These are phyloP conservation scores for Limnanthes douglasii DNA, from an alignment of 345 rosid genomes.

Conservation along the genomic window DNA sequence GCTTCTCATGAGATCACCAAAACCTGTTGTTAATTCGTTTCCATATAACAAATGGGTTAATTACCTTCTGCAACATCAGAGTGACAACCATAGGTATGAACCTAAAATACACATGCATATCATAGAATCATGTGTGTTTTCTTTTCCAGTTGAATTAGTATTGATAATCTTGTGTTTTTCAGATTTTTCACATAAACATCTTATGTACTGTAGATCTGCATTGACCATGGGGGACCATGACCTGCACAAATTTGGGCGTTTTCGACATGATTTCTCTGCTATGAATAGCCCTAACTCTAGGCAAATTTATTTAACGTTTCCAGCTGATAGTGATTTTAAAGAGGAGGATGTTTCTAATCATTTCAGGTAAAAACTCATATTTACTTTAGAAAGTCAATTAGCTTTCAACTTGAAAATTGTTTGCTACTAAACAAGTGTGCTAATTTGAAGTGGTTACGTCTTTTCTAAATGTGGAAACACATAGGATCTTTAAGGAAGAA, in stretches of 20 bases:
- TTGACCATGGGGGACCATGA: slow-evolving; percentile 38
- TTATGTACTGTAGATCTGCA: slow-evolving; percentile 8
- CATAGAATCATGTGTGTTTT: neutral
- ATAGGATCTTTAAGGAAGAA: too few species aligned
- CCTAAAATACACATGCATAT: neutral
- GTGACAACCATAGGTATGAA: too few species aligned
- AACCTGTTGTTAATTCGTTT: slow-evolving; percentile 15
- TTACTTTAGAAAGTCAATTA: too few species aligned
- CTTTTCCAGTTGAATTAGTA: neutral
- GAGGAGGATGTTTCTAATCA: slow-evolving; percentile 66
- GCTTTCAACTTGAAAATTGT: too few species aligned
- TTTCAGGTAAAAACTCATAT: slow-evolving; percentile 58
- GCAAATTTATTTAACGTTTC: slow-evolving; percentile 64
- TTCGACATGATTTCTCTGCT: slow-evolving; percentile 25
- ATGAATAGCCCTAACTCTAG: slow-evolving; percentile 43
- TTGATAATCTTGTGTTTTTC: neutral
- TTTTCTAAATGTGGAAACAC: too few species aligned
- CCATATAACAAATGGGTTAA: too few species aligned
- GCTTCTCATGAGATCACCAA: slow-evolving; percentile 28
- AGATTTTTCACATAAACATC: slow-evolving; percentile 1
- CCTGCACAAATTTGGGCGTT: slow-evolving; percentile 26
- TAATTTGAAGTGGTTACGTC: too few species aligned
- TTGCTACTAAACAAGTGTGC: too few species aligned
- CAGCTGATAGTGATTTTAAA: slow-evolving; percentile 55
- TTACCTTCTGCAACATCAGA: too few species aligned